Base-by-base conservation (phyloP, 495 filamentous ascomycete species). In the Daldinia concentrica region DNA sequence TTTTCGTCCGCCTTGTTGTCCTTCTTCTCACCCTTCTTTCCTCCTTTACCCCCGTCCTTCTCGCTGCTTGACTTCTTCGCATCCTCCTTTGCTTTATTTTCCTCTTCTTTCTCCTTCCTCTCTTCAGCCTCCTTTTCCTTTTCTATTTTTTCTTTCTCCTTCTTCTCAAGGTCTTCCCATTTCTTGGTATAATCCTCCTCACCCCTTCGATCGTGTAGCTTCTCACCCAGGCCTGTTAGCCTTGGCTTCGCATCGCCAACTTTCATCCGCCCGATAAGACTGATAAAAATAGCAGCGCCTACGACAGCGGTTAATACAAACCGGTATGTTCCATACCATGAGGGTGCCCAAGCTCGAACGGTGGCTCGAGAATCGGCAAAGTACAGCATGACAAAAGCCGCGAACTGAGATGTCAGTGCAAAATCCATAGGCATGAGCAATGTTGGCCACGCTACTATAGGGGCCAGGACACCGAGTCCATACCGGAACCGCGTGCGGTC, bases 231-330 rank as follows among this genome's bases (percentile, higher is more conserved):
- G 17, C 81, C 79, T 5, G 81, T 83, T 29, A 84, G 70, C 3
- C 73, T 77, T 17, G 74, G 64, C 4, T 77, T 73, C 43, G 79
- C 81, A 65, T 90, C 87, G 59, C 88, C 88, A 76, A 99, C 91
- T 79, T 95, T 90, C 73, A 94, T 92, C 64, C 95, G 87, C 39
- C 93, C 94, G 72, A 98, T 86, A 75, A 99, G 84, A 69, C 88
- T 94, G 67, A 93, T 83, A n/a, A 96, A 87, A 72, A 98, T 94
- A 72, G 90, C 91, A 51, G 86, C 86, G 50, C 95, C 96, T 61
- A 98, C 95, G 32, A 99, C 81, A 78, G 96, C 96, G 17, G 95
- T 98, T 78, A 99, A 86, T 11, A 98, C 91, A 79, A 98, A 99
- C 58, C 95, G 93, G 84, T 99, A 99, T 41, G 90, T 92, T 71